Base-by-base conservation (phyloP, 169 alveolate species). In the Besnoitia besnoiti region DNA sequence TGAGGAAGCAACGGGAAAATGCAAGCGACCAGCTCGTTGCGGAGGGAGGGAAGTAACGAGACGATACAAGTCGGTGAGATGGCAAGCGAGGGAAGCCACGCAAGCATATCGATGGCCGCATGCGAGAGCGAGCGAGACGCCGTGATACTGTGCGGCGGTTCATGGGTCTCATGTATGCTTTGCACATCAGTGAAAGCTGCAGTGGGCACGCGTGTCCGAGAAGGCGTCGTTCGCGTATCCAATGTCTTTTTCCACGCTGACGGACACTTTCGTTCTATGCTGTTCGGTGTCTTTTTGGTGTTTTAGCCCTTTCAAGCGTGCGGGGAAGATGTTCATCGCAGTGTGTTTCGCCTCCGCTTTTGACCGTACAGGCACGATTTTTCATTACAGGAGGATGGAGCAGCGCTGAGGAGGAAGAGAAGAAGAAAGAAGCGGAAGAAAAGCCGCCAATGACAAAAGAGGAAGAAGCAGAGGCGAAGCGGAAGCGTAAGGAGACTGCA, bases 371-470 rank as follows among this genome's bases (percentile, higher is more conserved):
- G 94, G 76, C 84, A 24, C 75, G 59, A 3, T 82, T 16, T 50
- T 95, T 95, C 51, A 94, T 95, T 33, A 95, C 96, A 30, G 96
- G 96, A 44, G 96, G 96, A 67, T 94, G 94, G 91, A 92, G 85
- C 79, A 84, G 92, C 77, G 93, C 92, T 7, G 96, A 89, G 89
- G 93, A 50, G 47, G 85, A 91, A 55, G 93, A 92, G 55, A 87
- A 94, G 92, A 47, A 91, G 91, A 93, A 94, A 93, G 82, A 7
- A 30, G 82, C 82, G 12, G 82, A n/a, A 37, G 82, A n/a, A 8
- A 7, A 30, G 82, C 47, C 82, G 39, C 46, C 82, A 10, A 39
- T 16, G 46, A 73, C 82, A 73, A 42, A 73, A n/a, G 82, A 73
- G 46, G 46, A 73, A 37, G 24, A 1, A 7, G 82, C 16, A 73